These are phyloP conservation scores for Drosera spatulata DNA, from an alignment of 179 eudicot species.

Conservation along the genomic window DNA sequence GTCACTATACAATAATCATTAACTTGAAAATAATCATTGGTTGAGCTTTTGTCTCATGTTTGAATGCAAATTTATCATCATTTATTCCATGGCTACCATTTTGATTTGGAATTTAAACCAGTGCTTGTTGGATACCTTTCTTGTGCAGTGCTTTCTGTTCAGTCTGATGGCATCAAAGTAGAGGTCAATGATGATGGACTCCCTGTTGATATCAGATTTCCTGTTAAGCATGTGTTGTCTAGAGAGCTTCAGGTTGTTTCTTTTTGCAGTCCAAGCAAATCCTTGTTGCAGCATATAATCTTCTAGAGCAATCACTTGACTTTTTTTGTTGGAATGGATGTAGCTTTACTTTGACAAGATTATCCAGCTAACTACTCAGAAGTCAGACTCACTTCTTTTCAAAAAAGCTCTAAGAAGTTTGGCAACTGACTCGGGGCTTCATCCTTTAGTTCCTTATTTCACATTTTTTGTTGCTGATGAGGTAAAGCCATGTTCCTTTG, in stretches of 20 bases:
- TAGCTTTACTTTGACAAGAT: conserved; percentile 91
- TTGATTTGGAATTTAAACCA: not conserved
- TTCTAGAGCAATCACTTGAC: conserved; percentile 3
- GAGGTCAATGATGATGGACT: conserved; percentile 75
- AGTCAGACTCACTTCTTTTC: conserved; percentile 59
- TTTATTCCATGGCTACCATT: not conserved
- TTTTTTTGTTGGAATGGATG: conserved; percentile 5
- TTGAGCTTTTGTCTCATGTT: too few relatives aligned
- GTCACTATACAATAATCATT: too few relatives aligned
- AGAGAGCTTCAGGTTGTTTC: conserved; percentile 84
- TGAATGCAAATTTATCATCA: too few relatives aligned
- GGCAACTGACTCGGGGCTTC: conserved; percentile 93
- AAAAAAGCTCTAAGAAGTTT: conserved; percentile 78
- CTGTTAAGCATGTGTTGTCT: conserved; percentile 78
- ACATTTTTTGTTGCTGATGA: conserved; percentile 79
- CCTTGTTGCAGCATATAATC: not conserved
- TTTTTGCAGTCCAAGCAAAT: not conserved
- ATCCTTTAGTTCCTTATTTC: conserved; percentile 87
- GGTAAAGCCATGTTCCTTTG: conserved; percentile 27
- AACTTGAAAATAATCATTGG: too few relatives aligned
- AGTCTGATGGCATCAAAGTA: conserved; percentile 49
- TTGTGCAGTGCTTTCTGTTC: conserved; percentile 35
- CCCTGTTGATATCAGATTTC: conserved; percentile 64
- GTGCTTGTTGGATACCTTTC: not conserved
- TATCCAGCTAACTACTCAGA: conserved; percentile 60